These are phyloP conservation scores for Venturia carpophila DNA, from an alignment of 2,329 filamentous ascomycete species.

Conservation along the genomic window DNA sequence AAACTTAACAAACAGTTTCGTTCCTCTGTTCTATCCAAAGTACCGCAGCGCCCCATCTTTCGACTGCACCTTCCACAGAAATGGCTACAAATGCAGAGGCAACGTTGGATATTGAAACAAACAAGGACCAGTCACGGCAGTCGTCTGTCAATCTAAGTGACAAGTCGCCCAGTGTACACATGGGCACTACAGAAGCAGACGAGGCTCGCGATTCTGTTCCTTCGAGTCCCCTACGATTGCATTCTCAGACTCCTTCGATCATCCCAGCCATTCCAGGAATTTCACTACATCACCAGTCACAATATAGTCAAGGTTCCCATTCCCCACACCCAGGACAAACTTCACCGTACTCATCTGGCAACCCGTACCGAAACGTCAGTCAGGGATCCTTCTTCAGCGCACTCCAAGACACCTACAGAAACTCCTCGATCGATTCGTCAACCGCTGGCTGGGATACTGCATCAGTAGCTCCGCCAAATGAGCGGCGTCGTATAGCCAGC, in stretches of 20 bases:
- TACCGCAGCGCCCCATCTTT: not conserved
- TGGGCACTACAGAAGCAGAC: not conserved
- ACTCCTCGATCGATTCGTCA: constrained; percentile 11
- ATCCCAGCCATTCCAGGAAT: not conserved
- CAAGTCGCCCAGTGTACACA: constrained; percentile 1
- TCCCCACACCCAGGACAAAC: not conserved
- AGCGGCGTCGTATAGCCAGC: not conserved
- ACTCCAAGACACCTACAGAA: constrained; percentile 12
- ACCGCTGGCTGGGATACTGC: constrained; percentile 5
- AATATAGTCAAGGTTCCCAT: not conserved
- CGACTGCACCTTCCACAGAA: not conserved
- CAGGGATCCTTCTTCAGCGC: constrained; percentile 13
- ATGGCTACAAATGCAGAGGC: constrained; percentile 11
- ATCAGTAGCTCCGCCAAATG: constrained; percentile 4
- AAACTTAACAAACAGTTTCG: constrained; percentile 5
- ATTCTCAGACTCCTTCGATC: not conserved
- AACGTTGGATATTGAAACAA: constrained; percentile 11
- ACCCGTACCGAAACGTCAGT: constrained; percentile 15
- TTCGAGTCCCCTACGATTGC: not conserved
- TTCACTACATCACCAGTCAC: constrained; percentile 4
- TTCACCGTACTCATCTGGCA: not conserved
- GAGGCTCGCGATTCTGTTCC: not conserved
- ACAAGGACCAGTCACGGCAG: constrained; percentile 8
- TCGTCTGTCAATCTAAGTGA: constrained; percentile 8
- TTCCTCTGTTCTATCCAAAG: constrained; percentile 4